These are phyloP conservation scores for Kodamaea sagamina DNA, from an alignment of 805 yeast genomes.

Conservation along the genomic window DNA sequence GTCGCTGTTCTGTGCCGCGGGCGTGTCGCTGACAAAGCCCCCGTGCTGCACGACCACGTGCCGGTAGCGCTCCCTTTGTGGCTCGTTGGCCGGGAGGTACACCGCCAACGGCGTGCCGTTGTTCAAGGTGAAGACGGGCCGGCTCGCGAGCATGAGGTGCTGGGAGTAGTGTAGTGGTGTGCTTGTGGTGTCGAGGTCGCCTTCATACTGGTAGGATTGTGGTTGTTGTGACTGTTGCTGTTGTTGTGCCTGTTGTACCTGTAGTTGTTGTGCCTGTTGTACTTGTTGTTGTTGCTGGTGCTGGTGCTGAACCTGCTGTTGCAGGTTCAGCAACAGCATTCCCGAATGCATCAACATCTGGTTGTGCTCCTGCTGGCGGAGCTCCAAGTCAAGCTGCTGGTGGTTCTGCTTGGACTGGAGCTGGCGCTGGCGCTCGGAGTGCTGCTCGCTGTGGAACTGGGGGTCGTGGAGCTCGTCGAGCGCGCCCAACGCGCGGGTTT, in stretches of 20 bases:
- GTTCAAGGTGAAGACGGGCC: conserved; percentile 8
- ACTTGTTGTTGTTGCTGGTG: conserved; percentile 2
- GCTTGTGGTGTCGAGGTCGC: conserved; percentile 7
- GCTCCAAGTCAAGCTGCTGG: conserved; percentile 13
- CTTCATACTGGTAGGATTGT: conserved; percentile 8
- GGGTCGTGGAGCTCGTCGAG: conserved; percentile 1
- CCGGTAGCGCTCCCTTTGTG: conserved; percentile 11
- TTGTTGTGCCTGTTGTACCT: conserved; percentile 3
- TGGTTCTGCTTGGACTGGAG: conserved; percentile 11
- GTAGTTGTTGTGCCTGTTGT: no score
- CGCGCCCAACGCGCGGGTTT: conserved; percentile 1
- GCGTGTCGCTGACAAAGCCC: conserved; percentile 11
- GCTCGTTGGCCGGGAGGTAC: conserved; percentile 11
- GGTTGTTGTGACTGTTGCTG: conserved; percentile 6
- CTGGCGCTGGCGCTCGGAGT: conserved; percentile 12
- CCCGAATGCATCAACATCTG: no score
- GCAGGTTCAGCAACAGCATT: no score
- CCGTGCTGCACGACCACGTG: conserved; percentile 9
- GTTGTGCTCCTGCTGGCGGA: conserved; percentile 8
- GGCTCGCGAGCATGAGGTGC: no score
- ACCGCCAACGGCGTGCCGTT: conserved; percentile 9
- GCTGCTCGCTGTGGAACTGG: conserved; percentile 7
- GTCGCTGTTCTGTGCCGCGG: conserved; percentile 9
- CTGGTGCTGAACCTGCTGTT: conserved; percentile 8
- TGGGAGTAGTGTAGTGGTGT: background rate